Conservation (phyloP, 164 flowering plant genomes). For the Magnolia changhungtana region DNA sequence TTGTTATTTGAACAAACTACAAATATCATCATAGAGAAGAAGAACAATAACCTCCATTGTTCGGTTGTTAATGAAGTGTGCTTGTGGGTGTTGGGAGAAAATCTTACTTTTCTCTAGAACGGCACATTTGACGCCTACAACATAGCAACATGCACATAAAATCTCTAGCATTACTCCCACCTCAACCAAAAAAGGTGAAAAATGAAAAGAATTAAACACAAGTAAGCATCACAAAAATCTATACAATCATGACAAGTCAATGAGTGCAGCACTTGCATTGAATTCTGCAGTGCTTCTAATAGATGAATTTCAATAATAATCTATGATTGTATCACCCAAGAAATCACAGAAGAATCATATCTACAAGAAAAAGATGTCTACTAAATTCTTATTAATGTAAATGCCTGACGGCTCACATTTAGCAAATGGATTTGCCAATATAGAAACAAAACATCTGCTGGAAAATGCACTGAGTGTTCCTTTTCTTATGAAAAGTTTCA, state of each 20-base stretch:
- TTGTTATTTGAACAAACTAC: conserved; percentile 3
- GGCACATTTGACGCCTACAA: conserved; percentile 73
- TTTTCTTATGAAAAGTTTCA: too few relatives aligned
- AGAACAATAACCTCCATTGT: conserved; percentile 78
- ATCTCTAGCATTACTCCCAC: neutral
- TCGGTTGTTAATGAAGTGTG: conserved; percentile 94
- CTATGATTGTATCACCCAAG: too few relatives aligned
- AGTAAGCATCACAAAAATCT: neutral
- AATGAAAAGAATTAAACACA: neutral
- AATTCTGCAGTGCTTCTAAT: too few relatives aligned
- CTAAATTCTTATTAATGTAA: too few relatives aligned
- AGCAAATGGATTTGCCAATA: neutral
- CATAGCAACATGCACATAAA: conserved; percentile 4
- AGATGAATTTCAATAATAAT: too few relatives aligned
- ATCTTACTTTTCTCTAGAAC: conserved; percentile 65
- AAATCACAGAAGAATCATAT: too few relatives aligned
- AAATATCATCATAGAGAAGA: neutral
- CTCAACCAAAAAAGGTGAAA: neutral
- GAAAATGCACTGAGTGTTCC: neutral
- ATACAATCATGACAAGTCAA: too few relatives aligned
- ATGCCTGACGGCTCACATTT: neutral
- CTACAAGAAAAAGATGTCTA: too few relatives aligned
- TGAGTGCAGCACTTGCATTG: too few relatives aligned
- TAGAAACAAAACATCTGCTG: neutral
- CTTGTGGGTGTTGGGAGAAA: conserved; percentile 90